Base-by-base conservation (phyloP, 768 basidiomycete genomes). In the Fistulinella prunicolor region DNA sequence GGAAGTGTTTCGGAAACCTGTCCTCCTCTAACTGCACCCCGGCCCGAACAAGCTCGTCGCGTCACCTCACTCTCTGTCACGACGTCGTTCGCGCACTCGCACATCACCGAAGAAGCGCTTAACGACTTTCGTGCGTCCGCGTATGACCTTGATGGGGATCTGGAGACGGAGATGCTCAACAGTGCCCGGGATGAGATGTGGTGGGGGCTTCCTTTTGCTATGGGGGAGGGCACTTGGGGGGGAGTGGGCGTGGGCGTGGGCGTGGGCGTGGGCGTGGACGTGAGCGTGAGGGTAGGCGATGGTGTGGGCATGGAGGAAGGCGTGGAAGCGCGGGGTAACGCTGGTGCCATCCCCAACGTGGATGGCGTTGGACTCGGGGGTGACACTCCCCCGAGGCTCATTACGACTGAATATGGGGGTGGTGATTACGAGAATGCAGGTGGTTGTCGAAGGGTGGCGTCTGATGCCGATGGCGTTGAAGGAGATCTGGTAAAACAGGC, bases 91-190 rank as follows among this genome's bases (percentile, higher is more conserved):
- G 44, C 61, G 6, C 39, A 61, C 21, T 63, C 63, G 0, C 54
- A 62, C 46, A 51, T 60, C 35, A 54, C 60, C 0, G 47, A 65
- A n/a, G 61, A 63, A 10, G 61, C 55, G 5, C 14, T 65, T 5
- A 49, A 55, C 24, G 49, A 60, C 4, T 56, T 60, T 34, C 52
- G 53, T 16, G 50, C 45, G 4, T 57, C 58, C 1, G 56, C 60
- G 16, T 64, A 65, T 3, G 63, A 64, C 36, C 56, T 64, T 5
- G 63, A 64, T 36, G 47, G 47, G n/a, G 61, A 63, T 20, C 21
- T 63, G 43, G 57, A 59, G 50, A 28, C 38, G 14, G 61, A 58
- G 54, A 63, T 63, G 61, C 20, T 64, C 20, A 54, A 62, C 21
- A 56, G 54, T 5, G 59, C 54, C 9, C 44, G 37, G 38, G 56